Evolutionary conservation across 805 yeast species (phyloP).

Genomic region (Kluyveromyces siamensis): DNA sequence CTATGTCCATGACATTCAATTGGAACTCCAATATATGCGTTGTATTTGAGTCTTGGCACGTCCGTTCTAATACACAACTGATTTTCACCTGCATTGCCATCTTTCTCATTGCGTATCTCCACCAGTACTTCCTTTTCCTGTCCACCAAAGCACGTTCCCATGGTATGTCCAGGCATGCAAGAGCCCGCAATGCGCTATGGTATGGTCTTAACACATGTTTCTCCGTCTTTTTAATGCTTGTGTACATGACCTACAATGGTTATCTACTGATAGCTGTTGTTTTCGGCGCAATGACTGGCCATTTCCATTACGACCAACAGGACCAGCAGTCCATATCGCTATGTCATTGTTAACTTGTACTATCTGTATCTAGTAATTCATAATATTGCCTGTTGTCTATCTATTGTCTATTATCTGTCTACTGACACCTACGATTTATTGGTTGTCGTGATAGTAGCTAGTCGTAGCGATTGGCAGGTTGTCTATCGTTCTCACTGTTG

Average conservation of each 20-base stretch:
- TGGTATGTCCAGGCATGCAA: conserved; percentile 2
- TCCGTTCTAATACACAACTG: conserved; percentile 43
- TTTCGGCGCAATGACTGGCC: conserved; percentile 63
- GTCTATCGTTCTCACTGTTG: neutral
- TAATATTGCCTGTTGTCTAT: neutral
- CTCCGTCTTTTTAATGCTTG: conserved; percentile 65
- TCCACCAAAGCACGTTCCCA: neutral
- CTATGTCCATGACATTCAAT: conserved; percentile 69
- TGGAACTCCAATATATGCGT: conserved; percentile 72
- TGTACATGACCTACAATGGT: conserved; percentile 82
- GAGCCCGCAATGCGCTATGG: conserved; percentile 31
- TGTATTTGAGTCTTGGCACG: conserved; percentile 75
- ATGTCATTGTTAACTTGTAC: conserved; percentile 14
- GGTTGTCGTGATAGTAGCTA: no score
- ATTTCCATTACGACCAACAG: conserved; percentile 45
- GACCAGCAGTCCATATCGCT: conserved; percentile 11
- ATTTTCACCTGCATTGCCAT: conserved; percentile 43
- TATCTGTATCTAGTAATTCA: neutral
- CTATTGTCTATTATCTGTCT: neutral
- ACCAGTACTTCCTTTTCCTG: conserved; percentile 39
- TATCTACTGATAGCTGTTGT: conserved; percentile 74
- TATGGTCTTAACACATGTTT: conserved; percentile 64
- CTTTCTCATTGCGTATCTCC: conserved; percentile 41
- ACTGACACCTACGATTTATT: no score
- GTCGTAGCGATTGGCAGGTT: neutral